Conservation (phyloP, 768 basidiomycete species). For the Melanogaster broomeanus region DNA sequence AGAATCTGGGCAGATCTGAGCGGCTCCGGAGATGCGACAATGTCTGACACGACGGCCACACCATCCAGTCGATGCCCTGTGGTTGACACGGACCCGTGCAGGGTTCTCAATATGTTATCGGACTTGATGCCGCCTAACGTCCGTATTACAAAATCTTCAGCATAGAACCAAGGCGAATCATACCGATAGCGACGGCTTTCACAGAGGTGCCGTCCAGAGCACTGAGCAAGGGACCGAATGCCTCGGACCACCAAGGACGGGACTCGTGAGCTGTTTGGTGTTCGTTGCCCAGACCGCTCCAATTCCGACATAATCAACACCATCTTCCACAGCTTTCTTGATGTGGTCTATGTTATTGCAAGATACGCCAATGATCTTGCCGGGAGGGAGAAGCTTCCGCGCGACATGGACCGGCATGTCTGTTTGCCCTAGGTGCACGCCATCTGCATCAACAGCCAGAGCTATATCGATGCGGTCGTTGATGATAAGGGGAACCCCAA, state of each 20-base stretch:
- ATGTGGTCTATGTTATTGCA: constrained; percentile 72
- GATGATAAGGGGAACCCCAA: constrained; percentile 82
- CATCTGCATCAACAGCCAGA: constrained; percentile 70
- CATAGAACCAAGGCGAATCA: constrained; percentile 11
- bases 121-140: constrained; percentile 84
- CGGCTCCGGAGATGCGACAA: constrained; percentile 67
- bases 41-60: constrained; percentile 87
- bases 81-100: constrained; percentile 68
- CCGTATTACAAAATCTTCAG: neutral
- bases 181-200: constrained; percentile 86
- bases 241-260: constrained; percentile 72
- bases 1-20: constrained; percentile 48
- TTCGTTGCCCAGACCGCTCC: constrained; percentile 82
- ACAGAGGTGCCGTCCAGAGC: constrained; percentile 63
- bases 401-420: constrained; percentile 77
- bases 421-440: constrained; percentile 88
- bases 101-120: constrained; percentile 69
- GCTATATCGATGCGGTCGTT: constrained; percentile 90
- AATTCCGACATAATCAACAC: constrained; percentile 86
- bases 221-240: constrained; percentile 64
- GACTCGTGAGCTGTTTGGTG: constrained; percentile 72
- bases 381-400: constrained; percentile 64
- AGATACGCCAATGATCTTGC: constrained; percentile 78
- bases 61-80: constrained; percentile 69
- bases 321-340: constrained; percentile 55